Percentiles rank a stretch among this genome's conserved stretches.
Conservation (phyloP, 768 basidiomycete species). For the Auriscalpium vulgare region DNA sequence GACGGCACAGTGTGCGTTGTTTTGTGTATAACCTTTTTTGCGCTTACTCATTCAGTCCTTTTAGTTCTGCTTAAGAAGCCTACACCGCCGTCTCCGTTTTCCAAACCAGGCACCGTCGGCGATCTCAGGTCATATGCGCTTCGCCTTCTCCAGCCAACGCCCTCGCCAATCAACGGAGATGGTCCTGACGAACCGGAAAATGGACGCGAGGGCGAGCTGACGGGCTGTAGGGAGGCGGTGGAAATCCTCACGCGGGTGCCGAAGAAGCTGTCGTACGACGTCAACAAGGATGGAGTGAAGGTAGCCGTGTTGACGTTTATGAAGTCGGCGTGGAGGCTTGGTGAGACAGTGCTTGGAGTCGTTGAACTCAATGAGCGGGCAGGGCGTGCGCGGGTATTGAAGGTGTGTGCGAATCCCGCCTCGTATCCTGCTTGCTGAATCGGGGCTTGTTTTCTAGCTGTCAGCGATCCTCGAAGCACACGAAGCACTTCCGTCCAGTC, state of each 20-base stretch:
- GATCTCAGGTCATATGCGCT: conserved; percentile 10
- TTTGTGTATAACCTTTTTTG: no score
- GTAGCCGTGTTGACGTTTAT: conserved; percentile 90
- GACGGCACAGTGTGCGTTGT: neutral
- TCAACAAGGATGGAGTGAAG: conserved; percentile 84
- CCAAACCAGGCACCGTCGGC: conserved; percentile 4
- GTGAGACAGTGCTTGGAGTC: conserved; percentile 86
- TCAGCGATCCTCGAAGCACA: conserved; percentile 87
- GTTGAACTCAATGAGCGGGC: conserved; percentile 75
- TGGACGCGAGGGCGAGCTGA: conserved; percentile 39
- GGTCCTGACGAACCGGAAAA: conserved; percentile 19
- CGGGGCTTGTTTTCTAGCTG: conserved; percentile 38
- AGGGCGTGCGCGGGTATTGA: conserved; percentile 70
- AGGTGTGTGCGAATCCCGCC: conserved; percentile 36
- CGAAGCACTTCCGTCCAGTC: conserved; percentile 65
- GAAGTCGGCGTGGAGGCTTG: conserved; percentile 85
- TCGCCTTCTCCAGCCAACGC: conserved; percentile 9
- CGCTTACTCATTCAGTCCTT: no score
- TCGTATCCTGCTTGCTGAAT: neutral
- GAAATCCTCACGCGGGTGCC: conserved; percentile 86
- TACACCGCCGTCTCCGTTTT: neutral
- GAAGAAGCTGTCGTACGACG: conserved; percentile 92
- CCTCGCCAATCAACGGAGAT: neutral
- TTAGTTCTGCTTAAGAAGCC: neutral
- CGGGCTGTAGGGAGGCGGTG: conserved; percentile 76